A percentile compares a stretch with the other conserved stretches of the same genome.
phyloP scores from a whole-genome alignment of 2,329 filamentous ascomycete species.

The Ophiostoma perfectum region DNA sequence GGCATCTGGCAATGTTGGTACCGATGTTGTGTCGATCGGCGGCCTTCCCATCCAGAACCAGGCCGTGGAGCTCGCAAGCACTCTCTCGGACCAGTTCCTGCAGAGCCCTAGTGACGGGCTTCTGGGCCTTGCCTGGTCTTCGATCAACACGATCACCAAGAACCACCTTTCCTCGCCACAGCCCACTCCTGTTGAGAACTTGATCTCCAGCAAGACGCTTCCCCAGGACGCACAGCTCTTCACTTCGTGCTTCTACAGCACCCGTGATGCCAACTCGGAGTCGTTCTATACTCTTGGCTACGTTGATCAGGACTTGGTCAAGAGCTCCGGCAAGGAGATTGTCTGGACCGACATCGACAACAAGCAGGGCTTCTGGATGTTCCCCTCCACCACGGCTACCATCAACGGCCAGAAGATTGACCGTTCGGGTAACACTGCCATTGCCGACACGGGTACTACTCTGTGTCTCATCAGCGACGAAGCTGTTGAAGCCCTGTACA shows the following conservation, averaged over 20 bases:
- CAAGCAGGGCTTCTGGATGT: constrained; percentile 62
- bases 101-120: constrained; percentile 56
- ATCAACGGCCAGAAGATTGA: constrained; percentile 52
- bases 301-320: constrained; percentile 60
- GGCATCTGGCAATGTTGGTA: constrained; percentile 60
- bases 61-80: constrained; percentile 58
- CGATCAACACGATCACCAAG: constrained; percentile 55
- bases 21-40: constrained; percentile 57
- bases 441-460: constrained; percentile 67
- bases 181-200: constrained; percentile 62
- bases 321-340: constrained; percentile 48
- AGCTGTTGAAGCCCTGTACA: constrained; percentile 58
- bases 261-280: constrained; percentile 44
- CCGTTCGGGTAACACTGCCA: constrained; percentile 56
- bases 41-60: constrained; percentile 57
- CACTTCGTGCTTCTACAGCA: constrained; percentile 57
- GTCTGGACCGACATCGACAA: constrained; percentile 57
- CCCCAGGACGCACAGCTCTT: constrained; percentile 52
- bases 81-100: constrained; percentile 54
- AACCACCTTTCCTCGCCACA: constrained; percentile 38
- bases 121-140: constrained; percentile 59
- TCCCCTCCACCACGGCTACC: constrained; percentile 51
- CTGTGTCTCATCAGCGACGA: constrained; percentile 59
- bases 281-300: constrained; percentile 70
- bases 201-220: constrained; percentile 50